Evolutionary conservation across 1,139 yeast species (phyloP).

Genomic region (Candida dubliniensis): DNA sequence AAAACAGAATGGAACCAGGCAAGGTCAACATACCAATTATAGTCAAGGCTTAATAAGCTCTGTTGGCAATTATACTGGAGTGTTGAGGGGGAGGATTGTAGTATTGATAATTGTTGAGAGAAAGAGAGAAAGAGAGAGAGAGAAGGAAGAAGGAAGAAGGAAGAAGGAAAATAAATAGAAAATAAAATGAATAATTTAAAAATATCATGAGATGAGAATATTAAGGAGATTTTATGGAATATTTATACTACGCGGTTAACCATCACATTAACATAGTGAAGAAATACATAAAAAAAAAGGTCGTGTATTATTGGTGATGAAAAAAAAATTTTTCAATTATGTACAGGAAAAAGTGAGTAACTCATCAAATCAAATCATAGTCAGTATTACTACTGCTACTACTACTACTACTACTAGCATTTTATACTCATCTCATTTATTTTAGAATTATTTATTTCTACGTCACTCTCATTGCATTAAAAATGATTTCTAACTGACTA

Average conservation of each 20-base stretch:
- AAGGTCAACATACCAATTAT: constrained; percentile 9
- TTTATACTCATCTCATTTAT: neutral
- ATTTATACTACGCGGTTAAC: neutral
- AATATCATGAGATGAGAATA: constrained; percentile 4
- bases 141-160: constrained; percentile 15
- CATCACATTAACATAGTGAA: too few relatives aligned
- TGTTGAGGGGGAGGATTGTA: constrained; percentile 13
- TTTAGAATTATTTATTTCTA: neutral
- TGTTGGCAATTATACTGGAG: constrained; percentile 21
- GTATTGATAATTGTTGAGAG: constrained; percentile 24
- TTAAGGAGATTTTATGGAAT: neutral
- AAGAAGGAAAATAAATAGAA: constrained; percentile 14
- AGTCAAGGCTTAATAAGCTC: constrained; percentile 7
- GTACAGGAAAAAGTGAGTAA: neutral
- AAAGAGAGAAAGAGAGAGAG: constrained; percentile 16
- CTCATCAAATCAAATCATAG: too few relatives aligned
- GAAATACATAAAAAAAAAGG: too few relatives aligned
- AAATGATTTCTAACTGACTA: neutral
- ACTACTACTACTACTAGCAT: neutral
- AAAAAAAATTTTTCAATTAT: neutral
- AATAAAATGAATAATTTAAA: constrained; percentile 11
- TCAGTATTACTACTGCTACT: too few relatives aligned
- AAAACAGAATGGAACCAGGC: neutral
- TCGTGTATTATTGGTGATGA: neutral
- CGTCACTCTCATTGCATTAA: constrained; percentile 8